These are phyloP conservation scores for Brassica carinata DNA, from an alignment of 345 rosid species.

Conservation along the genomic window DNA sequence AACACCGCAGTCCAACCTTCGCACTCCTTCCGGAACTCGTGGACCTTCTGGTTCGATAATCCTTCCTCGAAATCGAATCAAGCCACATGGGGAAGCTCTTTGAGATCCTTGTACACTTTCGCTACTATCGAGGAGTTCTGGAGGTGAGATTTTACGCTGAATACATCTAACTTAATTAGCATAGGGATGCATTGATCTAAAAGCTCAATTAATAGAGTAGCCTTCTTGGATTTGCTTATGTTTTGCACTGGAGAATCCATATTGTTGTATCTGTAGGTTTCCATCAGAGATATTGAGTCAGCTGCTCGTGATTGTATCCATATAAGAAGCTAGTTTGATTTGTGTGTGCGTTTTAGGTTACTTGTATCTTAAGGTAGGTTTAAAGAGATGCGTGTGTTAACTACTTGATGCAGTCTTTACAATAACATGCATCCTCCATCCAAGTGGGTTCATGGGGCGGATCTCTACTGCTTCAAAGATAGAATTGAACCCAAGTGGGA, in stretches of 20 bases:
- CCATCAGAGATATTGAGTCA: background rate
- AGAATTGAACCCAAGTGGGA: conserved; percentile 98
- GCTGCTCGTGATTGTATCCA: conserved; percentile 7
- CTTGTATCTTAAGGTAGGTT: conserved; percentile 6
- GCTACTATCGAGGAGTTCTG: conserved; percentile 77
- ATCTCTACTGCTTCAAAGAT: conserved; percentile 91
- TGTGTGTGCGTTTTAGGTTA: background rate
- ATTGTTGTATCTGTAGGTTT: background rate
- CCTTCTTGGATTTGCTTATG: background rate
- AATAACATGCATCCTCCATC: conserved; percentile 78
- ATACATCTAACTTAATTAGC: background rate
- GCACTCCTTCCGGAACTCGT: conserved; percentile 67
- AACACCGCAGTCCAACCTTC: conserved; percentile 31
- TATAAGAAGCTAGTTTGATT: background rate
- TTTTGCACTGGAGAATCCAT: background rate
- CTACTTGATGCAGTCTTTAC: conserved; percentile 57
- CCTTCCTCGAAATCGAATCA: conserved; percentile 60
- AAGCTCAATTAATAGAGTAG: no score
- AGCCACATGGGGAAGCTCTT: conserved; percentile 71
- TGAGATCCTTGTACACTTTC: conserved; percentile 72
- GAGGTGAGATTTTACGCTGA: conserved; percentile 50
- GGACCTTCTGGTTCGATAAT: conserved; percentile 95
- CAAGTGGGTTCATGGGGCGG: conserved; percentile 61
- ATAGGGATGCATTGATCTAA: no score
- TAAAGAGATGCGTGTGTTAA: background rate